Conservation (phyloP, 768 basidiomycete genomes). For the Leucocoprinus sp. region DNA sequence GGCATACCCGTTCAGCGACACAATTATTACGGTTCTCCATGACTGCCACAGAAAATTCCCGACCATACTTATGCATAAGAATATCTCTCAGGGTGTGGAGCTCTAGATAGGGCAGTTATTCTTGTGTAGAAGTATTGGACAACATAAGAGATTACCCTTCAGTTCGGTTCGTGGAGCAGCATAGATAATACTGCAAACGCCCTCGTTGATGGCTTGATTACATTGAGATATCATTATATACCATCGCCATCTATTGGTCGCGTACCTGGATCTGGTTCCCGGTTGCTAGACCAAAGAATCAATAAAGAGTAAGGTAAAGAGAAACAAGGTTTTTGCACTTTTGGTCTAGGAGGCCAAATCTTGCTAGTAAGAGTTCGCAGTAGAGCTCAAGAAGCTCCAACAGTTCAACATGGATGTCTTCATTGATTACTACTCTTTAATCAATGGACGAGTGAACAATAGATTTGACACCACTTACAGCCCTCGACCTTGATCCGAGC, state of each 20-base stretch:
- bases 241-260: background rate
- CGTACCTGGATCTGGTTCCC: conserved; percentile 79
- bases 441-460: conserved; percentile 9
- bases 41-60: conserved; percentile 78
- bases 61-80: conserved; percentile 92
- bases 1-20: conserved; percentile 76
- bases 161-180: conserved; percentile 89
- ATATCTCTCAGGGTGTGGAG: conserved; percentile 87
- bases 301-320: conserved; percentile 11
- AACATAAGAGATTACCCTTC: conserved; percentile 46
- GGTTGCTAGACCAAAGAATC: conserved; percentile 35
- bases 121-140: background rate
- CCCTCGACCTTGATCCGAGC: conserved; percentile 82
- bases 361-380: conserved; percentile 85
- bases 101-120: conserved; percentile 39
- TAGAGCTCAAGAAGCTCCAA: conserved; percentile 92
- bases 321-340: conserved; percentile 46
- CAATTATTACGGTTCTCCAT: conserved; percentile 79
- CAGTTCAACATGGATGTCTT: conserved; percentile 80
- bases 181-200: conserved; percentile 80
- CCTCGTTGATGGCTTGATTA: conserved; percentile 47
- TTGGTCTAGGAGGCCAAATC: conserved; percentile 88
- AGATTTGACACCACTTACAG: conserved; percentile 37
- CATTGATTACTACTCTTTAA: conserved; percentile 57
- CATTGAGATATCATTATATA: background rate